A percentile compares a stretch with the other conserved stretches of the same genome.
These are phyloP conservation scores for Kodamaea fungicola DNA, from an alignment of 1,139 yeast genomes.

Conservation along the genomic window DNA sequence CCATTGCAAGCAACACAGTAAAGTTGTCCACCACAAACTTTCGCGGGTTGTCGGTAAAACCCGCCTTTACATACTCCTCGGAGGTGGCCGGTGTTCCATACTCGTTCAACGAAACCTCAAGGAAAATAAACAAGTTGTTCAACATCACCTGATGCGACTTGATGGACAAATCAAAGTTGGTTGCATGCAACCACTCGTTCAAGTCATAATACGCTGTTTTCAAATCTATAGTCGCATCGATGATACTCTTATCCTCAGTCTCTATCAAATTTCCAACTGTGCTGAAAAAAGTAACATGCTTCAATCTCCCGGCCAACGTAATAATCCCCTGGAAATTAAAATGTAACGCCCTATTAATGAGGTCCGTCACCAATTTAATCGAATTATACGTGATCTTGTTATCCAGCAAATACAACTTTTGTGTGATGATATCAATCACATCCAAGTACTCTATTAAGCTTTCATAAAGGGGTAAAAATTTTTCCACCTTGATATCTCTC, in stretches of 20 bases:
- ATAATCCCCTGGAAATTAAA: conserved; percentile 39
- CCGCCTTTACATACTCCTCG: conserved; percentile 45
- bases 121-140: conserved; percentile 36
- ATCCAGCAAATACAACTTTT: conserved; percentile 42
- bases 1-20: conserved; percentile 43
- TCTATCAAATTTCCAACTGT: conserved; percentile 40
- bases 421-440: conserved; percentile 40
- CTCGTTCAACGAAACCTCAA: conserved; percentile 43
- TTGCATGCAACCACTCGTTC: conserved; percentile 34
- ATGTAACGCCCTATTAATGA: conserved; percentile 41
- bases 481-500: conserved; percentile 31
- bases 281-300: conserved; percentile 43
- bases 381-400: conserved; percentile 43
- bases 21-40: conserved; percentile 42
- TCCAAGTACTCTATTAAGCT: conserved; percentile 42
- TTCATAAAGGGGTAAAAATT: conserved; percentile 38
- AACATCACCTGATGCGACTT: conserved; percentile 43
- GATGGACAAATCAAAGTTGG: conserved; percentile 38
- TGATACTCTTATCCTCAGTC: conserved; percentile 34
- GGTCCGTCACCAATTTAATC: conserved; percentile 45
- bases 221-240: conserved; percentile 31
- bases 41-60: conserved; percentile 44
- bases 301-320: conserved; percentile 42
- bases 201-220: conserved; percentile 36
- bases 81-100: conserved; percentile 45